Percentiles rank a stretch among this genome's conserved stretches.
These are phyloP conservation scores for Dactylellina haptotyla DNA, from an alignment of 2,329 filamentous ascomycete genomes.

Conservation along the genomic window DNA sequence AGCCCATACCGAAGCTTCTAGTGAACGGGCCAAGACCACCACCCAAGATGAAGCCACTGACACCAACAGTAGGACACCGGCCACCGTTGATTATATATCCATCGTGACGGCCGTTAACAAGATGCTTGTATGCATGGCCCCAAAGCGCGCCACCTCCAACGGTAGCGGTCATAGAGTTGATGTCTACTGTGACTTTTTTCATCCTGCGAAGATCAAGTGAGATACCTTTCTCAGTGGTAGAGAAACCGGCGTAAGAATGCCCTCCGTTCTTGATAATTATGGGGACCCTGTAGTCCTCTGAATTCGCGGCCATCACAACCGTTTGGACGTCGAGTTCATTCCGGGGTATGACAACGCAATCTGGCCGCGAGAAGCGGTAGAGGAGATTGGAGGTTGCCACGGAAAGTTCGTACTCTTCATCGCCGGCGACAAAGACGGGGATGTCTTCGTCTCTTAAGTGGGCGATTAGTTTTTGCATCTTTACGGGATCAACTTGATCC, in stretches of 20 bases:
- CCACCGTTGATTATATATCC: slow-evolving; percentile 59
- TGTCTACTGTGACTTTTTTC: slow-evolving; percentile 58
- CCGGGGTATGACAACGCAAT: slow-evolving; percentile 57
- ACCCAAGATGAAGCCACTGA: slow-evolving; percentile 62
- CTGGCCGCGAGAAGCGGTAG: slow-evolving; percentile 58
- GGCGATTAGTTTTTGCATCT: neutral
- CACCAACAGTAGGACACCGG: slow-evolving; percentile 61
- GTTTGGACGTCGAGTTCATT: slow-evolving; percentile 49
- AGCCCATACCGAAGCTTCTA: slow-evolving; percentile 60
- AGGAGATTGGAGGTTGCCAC: slow-evolving; percentile 59
- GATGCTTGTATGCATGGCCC: slow-evolving; percentile 60
- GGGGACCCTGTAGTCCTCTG: slow-evolving; percentile 8
- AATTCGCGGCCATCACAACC: slow-evolving; percentile 45
- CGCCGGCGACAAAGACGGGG: slow-evolving; percentile 20
- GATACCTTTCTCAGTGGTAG: slow-evolving; percentile 58
- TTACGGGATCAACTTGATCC: too few relatives aligned
- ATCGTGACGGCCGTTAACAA: slow-evolving; percentile 57
- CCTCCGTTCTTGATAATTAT: slow-evolving; percentile 60
- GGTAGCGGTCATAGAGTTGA: slow-evolving; percentile 46
- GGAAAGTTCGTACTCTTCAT: slow-evolving; percentile 56
- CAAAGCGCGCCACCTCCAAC: slow-evolving; percentile 59
- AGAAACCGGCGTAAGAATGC: slow-evolving; percentile 60
- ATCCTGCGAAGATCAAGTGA: slow-evolving; percentile 59
- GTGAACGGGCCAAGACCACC: slow-evolving; percentile 62
- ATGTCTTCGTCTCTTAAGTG: neutral